A percentile compares a stretch with the other conserved stretches of the same genome.
phyloP scores from a whole-genome alignment of 2,329 filamentous ascomycete species.

The Aspergillus proliferans region DNA sequence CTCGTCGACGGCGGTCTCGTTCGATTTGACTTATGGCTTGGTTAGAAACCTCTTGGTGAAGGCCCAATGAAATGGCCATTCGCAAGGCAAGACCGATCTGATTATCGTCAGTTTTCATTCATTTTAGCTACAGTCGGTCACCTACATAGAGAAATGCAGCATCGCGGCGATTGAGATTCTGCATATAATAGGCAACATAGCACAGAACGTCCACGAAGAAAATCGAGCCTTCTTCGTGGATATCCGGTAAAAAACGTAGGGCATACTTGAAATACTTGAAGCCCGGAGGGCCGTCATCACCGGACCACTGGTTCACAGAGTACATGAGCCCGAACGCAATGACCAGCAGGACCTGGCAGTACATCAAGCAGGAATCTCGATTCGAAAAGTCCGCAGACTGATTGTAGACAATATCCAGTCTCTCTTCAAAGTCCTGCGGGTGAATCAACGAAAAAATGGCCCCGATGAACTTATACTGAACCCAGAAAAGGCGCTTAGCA shows the following conservation, averaged over 20 bases:
- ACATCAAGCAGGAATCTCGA: slow-evolving; percentile 44
- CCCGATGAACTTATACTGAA: slow-evolving; percentile 52
- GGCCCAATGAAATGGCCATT: slow-evolving; percentile 47
- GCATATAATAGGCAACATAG: slow-evolving; percentile 52
- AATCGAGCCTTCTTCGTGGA: slow-evolving; percentile 51
- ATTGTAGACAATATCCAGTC: slow-evolving; percentile 41
- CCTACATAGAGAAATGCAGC: slow-evolving; percentile 49
- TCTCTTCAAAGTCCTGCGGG: slow-evolving; percentile 42
- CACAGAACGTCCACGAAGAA: slow-evolving; percentile 51
- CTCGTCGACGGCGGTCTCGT: slow-evolving; percentile 46
- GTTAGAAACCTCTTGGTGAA: slow-evolving; percentile 47
- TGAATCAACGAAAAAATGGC: slow-evolving; percentile 52
- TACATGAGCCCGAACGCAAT: slow-evolving; percentile 53
- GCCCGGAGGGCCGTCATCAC: slow-evolving; percentile 48
- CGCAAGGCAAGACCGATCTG: slow-evolving; percentile 48
- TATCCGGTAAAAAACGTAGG: slow-evolving; percentile 48
- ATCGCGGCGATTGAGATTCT: slow-evolving; percentile 51
- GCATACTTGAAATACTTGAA: slow-evolving; percentile 52
- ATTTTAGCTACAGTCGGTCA: slow-evolving; percentile 2
- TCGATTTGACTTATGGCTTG: slow-evolving; percentile 34
- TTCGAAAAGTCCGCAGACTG: slow-evolving; percentile 39
- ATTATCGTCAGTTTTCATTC: not conserved
- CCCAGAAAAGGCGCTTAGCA: slow-evolving; percentile 45
- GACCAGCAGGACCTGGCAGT: slow-evolving; percentile 49
- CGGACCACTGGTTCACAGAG: slow-evolving; percentile 52